Evolutionary conservation across 805 yeast genomes (phyloP), one percentile per base, ranked within the genome.

Genomic region (Spencermartinsiella europaea): DNA sequence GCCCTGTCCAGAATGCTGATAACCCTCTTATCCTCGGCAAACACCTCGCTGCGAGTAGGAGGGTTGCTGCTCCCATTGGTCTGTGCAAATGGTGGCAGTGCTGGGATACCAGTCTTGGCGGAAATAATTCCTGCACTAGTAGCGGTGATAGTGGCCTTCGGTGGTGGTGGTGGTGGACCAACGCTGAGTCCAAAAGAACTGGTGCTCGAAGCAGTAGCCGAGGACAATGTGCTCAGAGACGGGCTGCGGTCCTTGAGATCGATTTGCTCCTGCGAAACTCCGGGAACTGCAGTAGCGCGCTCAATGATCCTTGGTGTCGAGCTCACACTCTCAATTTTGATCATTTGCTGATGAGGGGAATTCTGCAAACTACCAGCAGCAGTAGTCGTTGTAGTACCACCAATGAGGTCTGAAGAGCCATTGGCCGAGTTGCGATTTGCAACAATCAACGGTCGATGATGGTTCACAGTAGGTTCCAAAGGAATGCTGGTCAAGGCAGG

Each of bases 401-500:
- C 7, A 12, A 7, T 25, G 31, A 12, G 12, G 12, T 7, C 7
- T 12, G 31, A 25, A 7, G 31, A 25, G 12, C 10, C 31, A 7
- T 7, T 12, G 31, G 10, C 12, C 31, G 12, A 7, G 19, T 14
- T 34, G n/a, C 8, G 7, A 15, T 4, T 21, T 21, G 15, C 25
- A 14, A 3, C 25, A n/a, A 8, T 17, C 15, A 3, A 15, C 27
- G n/a, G 12, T 12, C n/a, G 31, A 27, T 8, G 14, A 19, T n/a
- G 34, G 34, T 31, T 15, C 25, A 14, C 25, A 19, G 5, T 17
- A 19, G 44, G 19, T 10, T 31, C 21, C 36, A 52, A n/a, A 38
- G 55, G 47, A 38, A 46, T 40, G 38, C 36, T 35, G 15, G 55
- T 52, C 21, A 41, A 41, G 14, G 58, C 55, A 21, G 58, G 56